Evolutionary conservation across 495 filamentous ascomycete genomes (phyloP), one percentile per base, ranked within the genome.

Genomic region (Hyaloscypha finlandica): DNA sequence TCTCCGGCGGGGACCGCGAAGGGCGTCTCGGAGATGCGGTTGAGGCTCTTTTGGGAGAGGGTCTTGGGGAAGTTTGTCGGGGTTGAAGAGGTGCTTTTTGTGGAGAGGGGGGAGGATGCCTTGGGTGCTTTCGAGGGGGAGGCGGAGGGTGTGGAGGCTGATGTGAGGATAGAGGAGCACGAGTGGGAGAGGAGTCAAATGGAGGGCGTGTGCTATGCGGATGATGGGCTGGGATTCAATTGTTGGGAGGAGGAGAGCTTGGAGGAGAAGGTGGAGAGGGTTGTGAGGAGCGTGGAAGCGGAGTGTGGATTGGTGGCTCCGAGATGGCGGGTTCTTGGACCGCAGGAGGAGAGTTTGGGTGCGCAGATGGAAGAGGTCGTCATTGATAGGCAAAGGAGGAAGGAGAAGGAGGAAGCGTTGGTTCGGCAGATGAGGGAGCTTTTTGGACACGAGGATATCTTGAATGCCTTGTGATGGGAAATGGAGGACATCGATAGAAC

Each of bases 121-220:
- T 25, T 53, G 35, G 58, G 31, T 29, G 62, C 54, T 20, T n/a
- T 42, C 4, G 76, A 71, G 0, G 58, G 22, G 39, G 66, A 71
- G 0, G 58, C n/a, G 45, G 66, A 80, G 0, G 70, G 35, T 30
- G 80, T 78, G 1, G 29, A 37, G 9, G 59, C n/a, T 20, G 59
- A 20, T 11, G 35, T 9, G 19, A 8, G 29, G 20, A 14, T 42
- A 12, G 58, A 9, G 30, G 1, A 31, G 31, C 25, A 25, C 2
- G 1, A 1, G 33, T 6, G 33, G 16, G 59, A 9, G 9, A 33
- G 37, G 33, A 30, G 19, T 0, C 0, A 22, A 55, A 32, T 81
- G 32, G 65, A 56, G 8, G 67, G 61, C 31, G 81, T 16, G 82
- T 80, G 54, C 63, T 81, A 55, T 80, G 78, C 1, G 31, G 32